Percentiles rank a stretch among this genome's conserved stretches.
Conservation (phyloP, 2,329 filamentous ascomycete species). For the Penicillium sumatraense region DNA sequence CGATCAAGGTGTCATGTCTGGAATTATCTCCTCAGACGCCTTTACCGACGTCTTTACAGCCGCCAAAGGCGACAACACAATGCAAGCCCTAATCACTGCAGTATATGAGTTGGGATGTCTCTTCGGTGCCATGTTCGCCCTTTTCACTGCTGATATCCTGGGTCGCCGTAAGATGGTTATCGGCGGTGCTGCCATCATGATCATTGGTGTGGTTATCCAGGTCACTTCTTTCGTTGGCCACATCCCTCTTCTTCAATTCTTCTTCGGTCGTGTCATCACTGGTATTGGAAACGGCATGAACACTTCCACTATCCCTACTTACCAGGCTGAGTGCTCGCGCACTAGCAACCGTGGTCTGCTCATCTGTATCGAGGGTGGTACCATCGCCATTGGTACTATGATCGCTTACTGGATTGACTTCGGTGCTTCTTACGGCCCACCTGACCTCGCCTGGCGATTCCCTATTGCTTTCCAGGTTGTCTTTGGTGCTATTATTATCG, state of each 20-base stretch:
- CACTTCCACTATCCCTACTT: conserved; percentile 59
- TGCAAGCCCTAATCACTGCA: conserved; percentile 39
- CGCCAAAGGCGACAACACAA: conserved; percentile 43
- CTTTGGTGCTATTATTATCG: conserved; percentile 52
- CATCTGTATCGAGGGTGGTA: conserved; percentile 63
- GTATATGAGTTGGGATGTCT: conserved; percentile 43
- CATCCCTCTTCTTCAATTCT: conserved; percentile 54
- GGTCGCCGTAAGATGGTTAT: conserved; percentile 56
- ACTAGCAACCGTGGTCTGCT: conserved; percentile 64
- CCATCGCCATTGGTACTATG: conserved; percentile 56
- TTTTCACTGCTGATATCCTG: conserved; percentile 40
- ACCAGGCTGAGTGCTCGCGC: conserved; percentile 58
- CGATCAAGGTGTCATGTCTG: conserved; percentile 45
- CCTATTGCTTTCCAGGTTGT: conserved; percentile 59
- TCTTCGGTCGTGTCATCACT: conserved; percentile 57
- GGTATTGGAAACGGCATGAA: conserved; percentile 62
- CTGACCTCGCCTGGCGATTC: conserved; percentile 54
- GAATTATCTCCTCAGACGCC: conserved; percentile 39
- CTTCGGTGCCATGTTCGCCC: conserved; percentile 41
- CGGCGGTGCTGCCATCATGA: conserved; percentile 59
- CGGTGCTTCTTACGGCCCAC: conserved; percentile 44
- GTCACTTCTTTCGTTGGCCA: conserved; percentile 36
- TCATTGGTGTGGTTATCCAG: conserved; percentile 46
- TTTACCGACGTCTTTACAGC: conserved; percentile 42
- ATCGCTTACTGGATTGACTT: conserved; percentile 60